Conservation (phyloP, 2,329 filamentous ascomycete genomes). For the Clonostachys rosea region DNA sequence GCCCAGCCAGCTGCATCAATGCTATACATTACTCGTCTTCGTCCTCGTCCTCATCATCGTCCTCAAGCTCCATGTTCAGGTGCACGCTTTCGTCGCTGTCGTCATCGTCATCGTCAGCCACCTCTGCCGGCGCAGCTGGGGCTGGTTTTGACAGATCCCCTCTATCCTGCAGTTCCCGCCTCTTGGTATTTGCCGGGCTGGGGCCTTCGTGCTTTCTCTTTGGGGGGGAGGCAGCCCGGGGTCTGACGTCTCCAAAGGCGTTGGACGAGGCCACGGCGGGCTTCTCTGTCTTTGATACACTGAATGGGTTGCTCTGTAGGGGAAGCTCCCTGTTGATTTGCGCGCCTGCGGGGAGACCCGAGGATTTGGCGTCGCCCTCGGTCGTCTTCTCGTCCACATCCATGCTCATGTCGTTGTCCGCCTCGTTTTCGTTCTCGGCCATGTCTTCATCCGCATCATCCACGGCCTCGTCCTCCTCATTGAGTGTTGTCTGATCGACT, state of each 20-base stretch:
- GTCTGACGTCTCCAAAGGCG: constrained; percentile 3
- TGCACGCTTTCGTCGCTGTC: constrained; percentile 53
- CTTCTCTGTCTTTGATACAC: constrained; percentile 12
- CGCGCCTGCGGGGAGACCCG: constrained; percentile 3
- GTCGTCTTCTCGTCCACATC: constrained; percentile 7
- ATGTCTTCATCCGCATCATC: constrained; percentile 28
- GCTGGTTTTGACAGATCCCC: constrained; percentile 6
- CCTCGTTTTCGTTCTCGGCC: constrained; percentile 21
- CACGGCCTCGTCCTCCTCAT: constrained; percentile 26
- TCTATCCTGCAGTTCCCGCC: constrained; percentile 28
- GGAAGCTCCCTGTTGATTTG: constrained; percentile 13
- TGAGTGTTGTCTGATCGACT: constrained; percentile 8
- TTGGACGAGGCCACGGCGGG: constrained; percentile 6
- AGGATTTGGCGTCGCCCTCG: constrained; percentile 9
- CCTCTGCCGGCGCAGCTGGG: constrained; percentile 4
- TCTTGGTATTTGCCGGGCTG: constrained; percentile 27
- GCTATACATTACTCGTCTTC: constrained; percentile 1
- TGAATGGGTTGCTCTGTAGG: constrained; percentile 28
- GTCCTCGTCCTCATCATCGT: constrained; percentile 37
- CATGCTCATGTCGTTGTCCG: neutral
- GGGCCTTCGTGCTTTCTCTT: constrained; percentile 33
- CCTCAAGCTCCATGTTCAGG: constrained; percentile 55
- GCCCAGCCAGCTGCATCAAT: too few relatives aligned
- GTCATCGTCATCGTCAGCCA: constrained; percentile 19
- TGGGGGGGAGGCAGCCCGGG: constrained; percentile 17